These are phyloP conservation scores for Alopecurus myosuroides DNA, from an alignment of 176 grass and related monocot species.

Conservation along the genomic window DNA sequence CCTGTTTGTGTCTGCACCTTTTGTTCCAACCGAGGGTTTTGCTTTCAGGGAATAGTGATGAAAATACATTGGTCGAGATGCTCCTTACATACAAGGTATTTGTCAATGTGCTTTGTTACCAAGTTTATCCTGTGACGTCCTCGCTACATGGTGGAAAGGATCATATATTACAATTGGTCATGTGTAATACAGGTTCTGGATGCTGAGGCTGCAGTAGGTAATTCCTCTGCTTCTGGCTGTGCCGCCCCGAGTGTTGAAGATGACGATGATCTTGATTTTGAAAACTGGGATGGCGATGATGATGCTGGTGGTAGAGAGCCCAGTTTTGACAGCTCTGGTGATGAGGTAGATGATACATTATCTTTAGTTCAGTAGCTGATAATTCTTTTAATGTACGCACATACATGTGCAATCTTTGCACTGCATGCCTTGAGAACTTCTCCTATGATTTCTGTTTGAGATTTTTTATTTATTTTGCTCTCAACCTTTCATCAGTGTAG, in stretches of 20 bases:
- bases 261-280: not conserved
- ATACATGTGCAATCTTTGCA: not conserved
- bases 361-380: not conserved
- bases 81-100: constrained; percentile 61
- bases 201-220: constrained; percentile 10
- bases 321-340: not conserved
- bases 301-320: not conserved
- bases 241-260: constrained; percentile 1
- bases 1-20: not conserved
- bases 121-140: not conserved
- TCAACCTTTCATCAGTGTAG: not conserved
- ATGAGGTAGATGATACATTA: not conserved
- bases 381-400: not conserved
- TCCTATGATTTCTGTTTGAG: not conserved
- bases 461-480: not conserved
- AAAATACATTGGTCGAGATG: constrained; percentile 62
- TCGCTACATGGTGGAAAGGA: not conserved
- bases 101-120: not conserved
- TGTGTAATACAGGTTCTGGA: constrained; percentile 49
- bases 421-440: not conserved
- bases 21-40: constrained; percentile 7
- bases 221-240: constrained; percentile 20
- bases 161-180: not conserved
- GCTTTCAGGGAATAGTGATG: constrained; percentile 48
- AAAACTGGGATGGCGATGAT: not conserved